Conservation (phyloP, 768 basidiomycete species). For the Auriscalpium orientale region DNA sequence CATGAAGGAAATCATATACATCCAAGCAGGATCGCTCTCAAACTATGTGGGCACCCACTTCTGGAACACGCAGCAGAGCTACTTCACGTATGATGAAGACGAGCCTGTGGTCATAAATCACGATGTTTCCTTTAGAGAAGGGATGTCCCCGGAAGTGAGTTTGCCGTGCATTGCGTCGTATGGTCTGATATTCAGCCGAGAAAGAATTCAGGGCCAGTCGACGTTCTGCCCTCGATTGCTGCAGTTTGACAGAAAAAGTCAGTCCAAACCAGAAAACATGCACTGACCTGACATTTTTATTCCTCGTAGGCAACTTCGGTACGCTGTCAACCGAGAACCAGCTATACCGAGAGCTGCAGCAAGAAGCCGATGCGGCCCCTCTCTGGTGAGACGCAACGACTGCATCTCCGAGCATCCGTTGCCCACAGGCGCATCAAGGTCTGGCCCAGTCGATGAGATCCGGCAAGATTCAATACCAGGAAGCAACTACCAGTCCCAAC, state of each 20-base stretch:
- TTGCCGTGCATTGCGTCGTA: background rate
- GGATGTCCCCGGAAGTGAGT: slow-evolving; percentile 26
- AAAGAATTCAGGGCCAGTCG: slow-evolving; percentile 30
- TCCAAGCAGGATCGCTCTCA: slow-evolving; percentile 64
- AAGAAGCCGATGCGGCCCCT: background rate
- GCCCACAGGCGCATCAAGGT: slow-evolving; percentile 29
- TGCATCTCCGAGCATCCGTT: too few species aligned
- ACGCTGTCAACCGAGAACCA: slow-evolving; percentile 34
- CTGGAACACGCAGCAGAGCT: slow-evolving; percentile 75
- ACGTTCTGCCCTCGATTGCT: slow-evolving; percentile 58
- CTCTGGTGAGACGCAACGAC: slow-evolving; percentile 5
- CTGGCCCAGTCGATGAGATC: slow-evolving; percentile 39
- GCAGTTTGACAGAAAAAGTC: slow-evolving; percentile 62
- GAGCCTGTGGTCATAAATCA: slow-evolving; percentile 37
- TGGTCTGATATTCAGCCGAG: slow-evolving; percentile 9
- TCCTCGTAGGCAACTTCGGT: slow-evolving; percentile 56
- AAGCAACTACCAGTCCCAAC: slow-evolving; percentile 46
- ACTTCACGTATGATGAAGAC: slow-evolving; percentile 37
- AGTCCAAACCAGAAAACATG: slow-evolving; percentile 1
- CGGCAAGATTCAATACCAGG: slow-evolving; percentile 44
- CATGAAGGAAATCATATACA: slow-evolving; percentile 75
- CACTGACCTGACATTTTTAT: background rate
- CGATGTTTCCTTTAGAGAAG: slow-evolving; percentile 54
- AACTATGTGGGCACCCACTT: slow-evolving; percentile 73
- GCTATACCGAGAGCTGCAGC: background rate